phyloP scores from a whole-genome alignment of 805 yeast species.

The Metschnikowia baotianmanensis region DNA sequence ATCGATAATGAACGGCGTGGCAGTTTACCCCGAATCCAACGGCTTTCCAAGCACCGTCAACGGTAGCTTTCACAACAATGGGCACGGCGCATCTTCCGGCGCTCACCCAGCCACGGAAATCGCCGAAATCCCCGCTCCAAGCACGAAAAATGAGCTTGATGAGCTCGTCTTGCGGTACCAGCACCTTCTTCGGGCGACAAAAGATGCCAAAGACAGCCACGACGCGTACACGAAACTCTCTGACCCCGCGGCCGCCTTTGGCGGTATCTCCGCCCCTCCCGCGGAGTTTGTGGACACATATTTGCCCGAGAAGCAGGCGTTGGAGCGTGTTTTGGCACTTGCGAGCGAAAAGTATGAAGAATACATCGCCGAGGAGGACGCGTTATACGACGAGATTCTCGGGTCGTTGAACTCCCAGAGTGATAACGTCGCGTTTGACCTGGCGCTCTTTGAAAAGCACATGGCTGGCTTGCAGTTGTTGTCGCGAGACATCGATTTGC shows the following conservation, averaged over 20 bases:
- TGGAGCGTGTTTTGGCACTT: conserved; percentile 31
- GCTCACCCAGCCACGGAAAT: too few species aligned
- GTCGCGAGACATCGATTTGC: conserved; percentile 64
- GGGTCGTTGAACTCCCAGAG: conserved; percentile 17
- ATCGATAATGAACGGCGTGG: conserved; percentile 9
- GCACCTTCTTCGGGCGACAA: conserved; percentile 18
- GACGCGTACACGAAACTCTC: conserved; percentile 14
- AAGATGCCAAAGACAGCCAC: conserved; percentile 21
- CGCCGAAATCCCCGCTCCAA: conserved; percentile 13
- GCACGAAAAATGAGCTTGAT: conserved; percentile 16
- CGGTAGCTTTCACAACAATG: too few species aligned
- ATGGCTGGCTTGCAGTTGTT: conserved; percentile 61
- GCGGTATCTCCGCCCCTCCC: background rate
- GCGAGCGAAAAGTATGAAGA: conserved; percentile 27
- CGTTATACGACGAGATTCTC: conserved; percentile 21
- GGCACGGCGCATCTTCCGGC: too few species aligned
- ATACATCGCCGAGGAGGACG: conserved; percentile 23
- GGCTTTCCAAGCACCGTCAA: conserved; percentile 5
- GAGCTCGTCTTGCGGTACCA: conserved; percentile 19
- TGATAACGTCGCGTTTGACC: conserved; percentile 11
- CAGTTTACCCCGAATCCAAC: conserved; percentile 3
- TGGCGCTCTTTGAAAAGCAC: conserved; percentile 50
- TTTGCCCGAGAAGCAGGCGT: conserved; percentile 22
- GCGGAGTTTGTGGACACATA: conserved; percentile 24
- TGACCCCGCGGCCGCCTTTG: conserved; percentile 1